A percentile compares a stretch with the other conserved stretches of the same genome.
phyloP scores from a whole-genome alignment of 805 yeast species.

The Hanseniaspora hatyaiensis region DNA sequence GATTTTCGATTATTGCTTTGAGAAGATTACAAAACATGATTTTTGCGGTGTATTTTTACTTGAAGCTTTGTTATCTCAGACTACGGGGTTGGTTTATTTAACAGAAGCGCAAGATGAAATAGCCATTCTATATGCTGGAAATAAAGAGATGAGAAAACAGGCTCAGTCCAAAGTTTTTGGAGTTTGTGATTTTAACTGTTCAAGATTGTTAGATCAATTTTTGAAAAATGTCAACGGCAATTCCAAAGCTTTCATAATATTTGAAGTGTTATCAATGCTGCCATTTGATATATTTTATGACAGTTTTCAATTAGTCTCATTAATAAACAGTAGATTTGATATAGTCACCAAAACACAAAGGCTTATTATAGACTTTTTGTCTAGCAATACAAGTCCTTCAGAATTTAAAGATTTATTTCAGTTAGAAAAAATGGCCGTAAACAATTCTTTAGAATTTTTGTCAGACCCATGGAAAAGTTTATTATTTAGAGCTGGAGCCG shows the following conservation, averaged over 20 bases:
- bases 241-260: not conserved
- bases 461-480: not conserved
- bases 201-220: not conserved
- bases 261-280: not conserved
- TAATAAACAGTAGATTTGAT: conserved; percentile 3
- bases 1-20: conserved; percentile 46
- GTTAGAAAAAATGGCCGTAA: not conserved
- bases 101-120: conserved; percentile 5
- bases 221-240: not conserved
- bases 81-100: conserved; percentile 1
- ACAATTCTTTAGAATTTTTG: not conserved
- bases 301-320: not conserved
- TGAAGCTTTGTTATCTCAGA: conserved; percentile 34
- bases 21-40: conserved; percentile 50
- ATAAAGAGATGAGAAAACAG: not conserved
- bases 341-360: not conserved
- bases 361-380: conserved; percentile 2
- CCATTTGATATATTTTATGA: conserved; percentile 8
- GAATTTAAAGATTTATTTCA: not conserved
- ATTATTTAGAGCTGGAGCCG: not conserved
- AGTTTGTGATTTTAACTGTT: not conserved
- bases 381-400: not conserved
- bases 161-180: not conserved
- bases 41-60: conserved; percentile 51
- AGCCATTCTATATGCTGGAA: conserved; percentile 3